A percentile compares a stretch with the other conserved stretches of the same genome.
Evolutionary conservation across 2,329 filamentous ascomycete species (phyloP).

Genomic region (Monosporascus sp.): DNA sequence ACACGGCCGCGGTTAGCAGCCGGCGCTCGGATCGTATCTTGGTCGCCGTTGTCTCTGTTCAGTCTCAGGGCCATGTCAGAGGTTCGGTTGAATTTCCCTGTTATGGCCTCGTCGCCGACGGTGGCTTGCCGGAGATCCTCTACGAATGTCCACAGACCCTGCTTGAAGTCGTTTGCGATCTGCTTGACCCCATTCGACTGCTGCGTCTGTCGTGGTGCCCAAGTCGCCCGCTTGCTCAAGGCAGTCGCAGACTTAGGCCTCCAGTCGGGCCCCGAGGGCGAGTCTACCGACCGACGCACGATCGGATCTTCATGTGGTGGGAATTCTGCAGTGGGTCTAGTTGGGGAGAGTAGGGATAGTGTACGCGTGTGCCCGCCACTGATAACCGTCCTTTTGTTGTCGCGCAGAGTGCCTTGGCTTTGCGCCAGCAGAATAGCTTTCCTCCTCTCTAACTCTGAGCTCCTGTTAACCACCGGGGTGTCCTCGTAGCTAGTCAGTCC

Average conservation of each 20-base stretch:
- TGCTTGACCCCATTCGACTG: constrained; percentile 56
- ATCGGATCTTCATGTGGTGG: constrained; percentile 41
- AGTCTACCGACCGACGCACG: constrained; percentile 33
- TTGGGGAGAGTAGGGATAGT: constrained; percentile 77
- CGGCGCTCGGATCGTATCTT: constrained; percentile 44
- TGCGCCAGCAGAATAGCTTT: constrained; percentile 58
- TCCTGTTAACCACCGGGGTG: constrained; percentile 33
- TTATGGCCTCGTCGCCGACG: constrained; percentile 85
- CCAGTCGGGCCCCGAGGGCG: constrained; percentile 25
- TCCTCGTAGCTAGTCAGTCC: constrained; percentile 30
- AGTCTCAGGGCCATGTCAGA: constrained; percentile 24
- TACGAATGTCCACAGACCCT: constrained; percentile 89
- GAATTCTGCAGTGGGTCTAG: constrained; percentile 40
- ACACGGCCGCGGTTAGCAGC: constrained; percentile 36
- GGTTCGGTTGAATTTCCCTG: constrained; percentile 40
- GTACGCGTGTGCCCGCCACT: constrained; percentile 58
- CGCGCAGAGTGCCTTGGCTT: constrained; percentile 34
- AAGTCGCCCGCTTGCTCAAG: constrained; percentile 53
- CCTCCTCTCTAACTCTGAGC: constrained; percentile 65
- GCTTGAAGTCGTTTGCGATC: constrained; percentile 82
- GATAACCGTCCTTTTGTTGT: constrained; percentile 59
- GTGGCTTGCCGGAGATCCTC: constrained; percentile 94
- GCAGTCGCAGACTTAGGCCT: constrained; percentile 31
- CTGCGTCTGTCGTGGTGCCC: constrained; percentile 48
- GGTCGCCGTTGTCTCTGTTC: constrained; percentile 27